Conservation (phyloP, 306 rosid genomes). For the Ormosia emarginata region DNA sequence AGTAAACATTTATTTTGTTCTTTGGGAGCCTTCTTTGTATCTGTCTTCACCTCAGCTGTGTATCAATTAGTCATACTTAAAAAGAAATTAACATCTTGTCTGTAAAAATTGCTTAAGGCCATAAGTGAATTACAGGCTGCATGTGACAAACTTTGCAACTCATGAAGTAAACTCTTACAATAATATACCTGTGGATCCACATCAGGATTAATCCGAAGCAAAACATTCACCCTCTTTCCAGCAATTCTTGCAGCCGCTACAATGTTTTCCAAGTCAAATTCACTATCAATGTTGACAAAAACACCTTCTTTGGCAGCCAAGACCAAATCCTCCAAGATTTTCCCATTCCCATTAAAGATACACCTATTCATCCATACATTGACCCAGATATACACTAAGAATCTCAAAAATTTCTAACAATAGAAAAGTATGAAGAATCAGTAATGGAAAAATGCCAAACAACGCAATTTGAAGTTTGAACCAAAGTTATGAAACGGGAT, state of each 20-base stretch:
- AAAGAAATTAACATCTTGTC: neutral
- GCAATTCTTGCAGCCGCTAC: constrained; percentile 72
- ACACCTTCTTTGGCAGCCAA: constrained; percentile 83
- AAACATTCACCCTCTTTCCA: constrained; percentile 71
- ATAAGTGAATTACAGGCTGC: neutral
- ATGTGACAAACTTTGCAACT: neutral
- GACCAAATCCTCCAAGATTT: constrained; percentile 84
- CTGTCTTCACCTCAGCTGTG: neutral
- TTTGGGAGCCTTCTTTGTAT: neutral
- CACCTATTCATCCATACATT: constrained; percentile 50
- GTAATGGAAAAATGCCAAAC: neutral
- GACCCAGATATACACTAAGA: neutral
- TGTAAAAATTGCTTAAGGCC: neutral
- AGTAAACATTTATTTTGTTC: neutral
- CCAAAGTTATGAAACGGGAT: neutral
- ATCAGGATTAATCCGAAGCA: constrained; percentile 89
- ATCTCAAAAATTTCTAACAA: neutral
- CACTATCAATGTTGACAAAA: constrained; percentile 86
- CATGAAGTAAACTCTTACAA: neutral
- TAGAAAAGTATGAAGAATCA: neutral
- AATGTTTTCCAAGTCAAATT: constrained; percentile 89
- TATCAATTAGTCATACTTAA: neutral
- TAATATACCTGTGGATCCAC: constrained; percentile 84
- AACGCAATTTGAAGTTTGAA: neutral
- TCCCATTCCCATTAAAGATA: constrained; percentile 89